Conservation (phyloP, 805 yeast species). For the Myxozyma nipponensis region DNA sequence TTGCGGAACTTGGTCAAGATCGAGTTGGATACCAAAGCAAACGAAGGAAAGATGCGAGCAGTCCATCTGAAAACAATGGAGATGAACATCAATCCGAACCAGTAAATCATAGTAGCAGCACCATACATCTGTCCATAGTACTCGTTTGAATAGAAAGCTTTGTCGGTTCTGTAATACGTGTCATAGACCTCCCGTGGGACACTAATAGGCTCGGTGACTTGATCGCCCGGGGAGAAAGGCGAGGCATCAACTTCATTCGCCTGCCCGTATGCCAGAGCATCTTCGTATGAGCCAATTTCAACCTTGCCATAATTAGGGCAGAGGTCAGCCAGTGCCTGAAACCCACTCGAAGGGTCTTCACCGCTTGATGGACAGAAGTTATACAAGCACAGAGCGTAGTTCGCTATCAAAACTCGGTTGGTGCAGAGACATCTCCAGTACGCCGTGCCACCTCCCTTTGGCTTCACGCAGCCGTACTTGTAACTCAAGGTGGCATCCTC, state of each 20-base stretch:
- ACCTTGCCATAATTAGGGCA: not conserved
- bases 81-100: constrained; percentile 2
- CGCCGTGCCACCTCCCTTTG: too few relatives aligned
- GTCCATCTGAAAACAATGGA: not conserved
- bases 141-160: not conserved
- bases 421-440: not conserved
- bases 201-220: not conserved
- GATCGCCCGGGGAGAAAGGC: not conserved
- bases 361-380: not conserved
- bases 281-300: not conserved
- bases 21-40: not conserved
- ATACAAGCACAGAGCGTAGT: not conserved
- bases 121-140: constrained; percentile 4
- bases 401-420: not conserved
- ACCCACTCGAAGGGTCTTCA: not conserved
- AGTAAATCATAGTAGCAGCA: constrained; percentile 12
- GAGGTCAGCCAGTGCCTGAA: not conserved
- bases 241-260: not conserved
- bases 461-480: not conserved
- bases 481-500: not conserved
- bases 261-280: not conserved
- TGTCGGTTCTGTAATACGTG: not conserved
- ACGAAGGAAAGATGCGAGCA: not conserved
- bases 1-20: constrained; percentile 24
- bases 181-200: not conserved